Percentiles rank a stretch among this genome's conserved stretches.
These are phyloP conservation scores for Ogataea methanolica DNA, from an alignment of 805 yeast species.

Conservation along the genomic window DNA sequence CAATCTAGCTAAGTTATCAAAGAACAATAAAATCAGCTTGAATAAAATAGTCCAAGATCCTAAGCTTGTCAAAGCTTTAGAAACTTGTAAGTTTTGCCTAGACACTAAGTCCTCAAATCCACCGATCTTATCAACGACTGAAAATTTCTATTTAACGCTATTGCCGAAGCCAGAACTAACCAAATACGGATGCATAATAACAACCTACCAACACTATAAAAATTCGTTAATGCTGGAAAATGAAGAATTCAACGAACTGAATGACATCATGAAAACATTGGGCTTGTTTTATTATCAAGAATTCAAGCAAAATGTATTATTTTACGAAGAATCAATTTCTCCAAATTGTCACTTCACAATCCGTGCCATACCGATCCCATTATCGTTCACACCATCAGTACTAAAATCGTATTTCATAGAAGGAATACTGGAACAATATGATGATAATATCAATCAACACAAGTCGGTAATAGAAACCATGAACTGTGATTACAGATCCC, in stretches of 20 bases:
- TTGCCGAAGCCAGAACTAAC: slow-evolving; percentile 39
- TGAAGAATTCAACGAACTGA: slow-evolving; percentile 41
- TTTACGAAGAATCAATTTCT: slow-evolving; percentile 40
- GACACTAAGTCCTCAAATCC: slow-evolving; percentile 24
- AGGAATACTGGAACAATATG: slow-evolving; percentile 33
- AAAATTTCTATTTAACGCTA: slow-evolving; percentile 33
- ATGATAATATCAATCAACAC: slow-evolving; percentile 37
- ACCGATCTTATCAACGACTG: slow-evolving; percentile 30
- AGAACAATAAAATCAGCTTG: slow-evolving; percentile 21
- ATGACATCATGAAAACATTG: slow-evolving; percentile 37
- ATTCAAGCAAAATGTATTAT: slow-evolving; percentile 33
- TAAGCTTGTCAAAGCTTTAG: slow-evolving; percentile 27
- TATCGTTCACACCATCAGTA: slow-evolving; percentile 19
- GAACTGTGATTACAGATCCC: slow-evolving; percentile 19
- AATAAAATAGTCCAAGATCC: slow-evolving; percentile 18
- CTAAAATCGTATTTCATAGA: slow-evolving; percentile 40
- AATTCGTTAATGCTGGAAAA: slow-evolving; percentile 38
- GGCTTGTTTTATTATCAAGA: slow-evolving; percentile 35
- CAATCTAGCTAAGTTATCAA: slow-evolving; percentile 29
- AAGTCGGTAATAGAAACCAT: slow-evolving; percentile 36
- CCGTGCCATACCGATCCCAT: slow-evolving; percentile 40
- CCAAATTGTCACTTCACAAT: slow-evolving; percentile 36
- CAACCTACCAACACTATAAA: slow-evolving; percentile 36
- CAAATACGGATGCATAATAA: slow-evolving; percentile 32
- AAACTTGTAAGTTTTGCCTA: slow-evolving; percentile 34